These are phyloP conservation scores for Pseudophaeomoniella oleicola DNA, from an alignment of 2,329 filamentous ascomycete genomes.

Conservation along the genomic window DNA sequence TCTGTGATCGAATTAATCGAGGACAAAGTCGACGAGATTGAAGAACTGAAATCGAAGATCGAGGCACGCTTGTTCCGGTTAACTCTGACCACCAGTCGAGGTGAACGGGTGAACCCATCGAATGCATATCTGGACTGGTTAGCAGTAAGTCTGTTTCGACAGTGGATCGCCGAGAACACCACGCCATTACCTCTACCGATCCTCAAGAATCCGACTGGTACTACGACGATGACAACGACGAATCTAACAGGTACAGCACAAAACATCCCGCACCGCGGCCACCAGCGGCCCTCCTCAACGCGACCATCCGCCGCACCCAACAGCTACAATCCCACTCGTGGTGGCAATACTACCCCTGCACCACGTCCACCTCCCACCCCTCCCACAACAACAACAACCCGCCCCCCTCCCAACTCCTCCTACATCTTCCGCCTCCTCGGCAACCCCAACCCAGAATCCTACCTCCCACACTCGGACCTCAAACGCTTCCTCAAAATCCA, in stretches of 20 bases:
- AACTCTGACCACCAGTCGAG: constrained; percentile 60
- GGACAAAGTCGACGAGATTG: constrained; percentile 85
- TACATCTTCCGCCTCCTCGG: constrained; percentile 68
- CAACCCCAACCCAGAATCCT: constrained; percentile 42
- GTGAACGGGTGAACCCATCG: constrained; percentile 66
- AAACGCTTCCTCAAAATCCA: constrained; percentile 78
- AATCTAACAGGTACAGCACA: constrained; percentile 5
- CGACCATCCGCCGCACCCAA: constrained; percentile 8
- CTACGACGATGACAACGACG: constrained; percentile 5
- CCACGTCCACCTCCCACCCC: constrained; percentile 18
- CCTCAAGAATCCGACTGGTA: constrained; percentile 17
- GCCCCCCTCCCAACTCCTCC: constrained; percentile 45
- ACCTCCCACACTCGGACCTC: constrained; percentile 72
- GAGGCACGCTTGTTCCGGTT: constrained; percentile 74
- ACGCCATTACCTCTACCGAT: constrained; percentile 49
- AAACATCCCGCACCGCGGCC: constrained; percentile 4
- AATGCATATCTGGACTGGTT: constrained; percentile 84
- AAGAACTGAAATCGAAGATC: constrained; percentile 64
- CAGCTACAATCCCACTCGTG: constrained; percentile 10
- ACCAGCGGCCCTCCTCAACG: constrained; percentile 6
- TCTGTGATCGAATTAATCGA: constrained; percentile 77
- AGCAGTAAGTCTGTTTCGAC: constrained; percentile 70
- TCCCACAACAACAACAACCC: constrained; percentile 20
- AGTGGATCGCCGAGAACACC: constrained; percentile 87
- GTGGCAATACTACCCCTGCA: constrained; percentile 12